These are phyloP conservation scores for Colletotrichum sp. DNA, from an alignment of 2,329 filamentous ascomycete genomes.

Conservation along the genomic window DNA sequence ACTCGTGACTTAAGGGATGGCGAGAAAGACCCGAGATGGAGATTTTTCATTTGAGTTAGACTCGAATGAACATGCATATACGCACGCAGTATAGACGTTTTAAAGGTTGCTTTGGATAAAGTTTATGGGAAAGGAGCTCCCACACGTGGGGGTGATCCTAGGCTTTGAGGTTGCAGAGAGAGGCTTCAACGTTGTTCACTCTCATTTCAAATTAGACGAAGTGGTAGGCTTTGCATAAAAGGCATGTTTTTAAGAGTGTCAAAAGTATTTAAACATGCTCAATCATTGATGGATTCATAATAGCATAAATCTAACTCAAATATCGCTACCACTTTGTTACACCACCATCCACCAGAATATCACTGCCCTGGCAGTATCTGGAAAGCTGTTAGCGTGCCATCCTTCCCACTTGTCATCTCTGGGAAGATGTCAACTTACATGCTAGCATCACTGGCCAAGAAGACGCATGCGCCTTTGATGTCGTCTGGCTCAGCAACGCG, in stretches of 20 bases:
- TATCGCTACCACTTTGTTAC: constrained; percentile 38
- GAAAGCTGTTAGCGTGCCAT: neutral
- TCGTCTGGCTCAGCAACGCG: constrained; percentile 53
- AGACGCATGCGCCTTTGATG: constrained; percentile 53
- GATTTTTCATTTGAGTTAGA: constrained; percentile 30
- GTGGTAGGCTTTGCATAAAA: neutral
- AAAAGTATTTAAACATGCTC: neutral
- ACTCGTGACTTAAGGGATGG: constrained; percentile 43
- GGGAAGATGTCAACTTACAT: constrained; percentile 34
- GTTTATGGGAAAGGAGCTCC: too few species aligned
- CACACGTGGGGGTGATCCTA: neutral
- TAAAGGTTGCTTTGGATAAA: neutral
- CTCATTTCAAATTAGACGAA: fast-evolving
- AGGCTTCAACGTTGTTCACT: fast-evolving
- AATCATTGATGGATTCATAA: neutral
- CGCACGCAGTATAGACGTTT: neutral
- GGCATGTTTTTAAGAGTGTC: fast-evolving
- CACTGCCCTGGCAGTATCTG: constrained; percentile 44
- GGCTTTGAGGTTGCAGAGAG: fast-evolving
- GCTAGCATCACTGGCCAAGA: constrained; percentile 52
- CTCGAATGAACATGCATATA: too few species aligned
- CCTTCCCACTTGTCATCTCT: fast-evolving
- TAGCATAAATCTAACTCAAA: neutral
- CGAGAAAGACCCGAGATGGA: constrained; percentile 40
- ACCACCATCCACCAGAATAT: constrained; percentile 51